Conservation (phyloP, 2,329 filamentous ascomycete species). For the Ceratocystis diversiconidia region DNA sequence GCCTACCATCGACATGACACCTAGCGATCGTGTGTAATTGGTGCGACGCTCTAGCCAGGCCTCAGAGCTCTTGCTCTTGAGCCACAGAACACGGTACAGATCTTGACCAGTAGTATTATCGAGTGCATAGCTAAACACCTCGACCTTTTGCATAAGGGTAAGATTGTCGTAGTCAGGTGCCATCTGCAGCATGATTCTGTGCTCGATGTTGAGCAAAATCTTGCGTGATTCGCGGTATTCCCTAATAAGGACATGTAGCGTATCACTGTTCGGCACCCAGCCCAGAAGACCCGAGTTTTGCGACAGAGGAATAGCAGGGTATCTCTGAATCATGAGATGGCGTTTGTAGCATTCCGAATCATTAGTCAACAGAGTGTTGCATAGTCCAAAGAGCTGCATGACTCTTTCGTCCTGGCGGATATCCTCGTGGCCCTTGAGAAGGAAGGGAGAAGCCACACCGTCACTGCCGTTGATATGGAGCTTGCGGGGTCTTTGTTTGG, state of each 20-base stretch:
- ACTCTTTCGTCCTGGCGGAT: slow-evolving; percentile 97
- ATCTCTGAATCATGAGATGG: slow-evolving; percentile 89
- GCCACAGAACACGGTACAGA: slow-evolving; percentile 91
- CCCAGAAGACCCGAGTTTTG: slow-evolving; percentile 91
- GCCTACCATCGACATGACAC: slow-evolving; percentile 99
- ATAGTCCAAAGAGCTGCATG: slow-evolving; percentile 97
- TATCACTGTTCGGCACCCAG: slow-evolving; percentile 97
- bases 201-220: slow-evolving; percentile 97
- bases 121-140: slow-evolving; percentile 96
- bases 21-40: slow-evolving; percentile 95
- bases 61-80: slow-evolving; percentile 97
- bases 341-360: slow-evolving; percentile 96
- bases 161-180: slow-evolving; percentile 97
- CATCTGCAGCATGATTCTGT: slow-evolving; percentile 99
- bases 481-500: slow-evolving; percentile 89
- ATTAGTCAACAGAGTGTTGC: slow-evolving; percentile 85
- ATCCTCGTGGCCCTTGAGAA: slow-evolving; percentile 97
- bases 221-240: slow-evolving; percentile 96
- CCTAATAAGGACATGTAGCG: slow-evolving; percentile 86
- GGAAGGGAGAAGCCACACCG: slow-evolving; percentile 71
- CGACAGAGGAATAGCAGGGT: slow-evolving; percentile 90
- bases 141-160: slow-evolving; percentile 98
- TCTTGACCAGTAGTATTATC: slow-evolving; percentile 99
- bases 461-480: slow-evolving; percentile 81
- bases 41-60: slow-evolving; percentile 94